These are phyloP conservation scores for Anthostomella pinea DNA, from an alignment of 2,329 filamentous ascomycete genomes.

Conservation along the genomic window DNA sequence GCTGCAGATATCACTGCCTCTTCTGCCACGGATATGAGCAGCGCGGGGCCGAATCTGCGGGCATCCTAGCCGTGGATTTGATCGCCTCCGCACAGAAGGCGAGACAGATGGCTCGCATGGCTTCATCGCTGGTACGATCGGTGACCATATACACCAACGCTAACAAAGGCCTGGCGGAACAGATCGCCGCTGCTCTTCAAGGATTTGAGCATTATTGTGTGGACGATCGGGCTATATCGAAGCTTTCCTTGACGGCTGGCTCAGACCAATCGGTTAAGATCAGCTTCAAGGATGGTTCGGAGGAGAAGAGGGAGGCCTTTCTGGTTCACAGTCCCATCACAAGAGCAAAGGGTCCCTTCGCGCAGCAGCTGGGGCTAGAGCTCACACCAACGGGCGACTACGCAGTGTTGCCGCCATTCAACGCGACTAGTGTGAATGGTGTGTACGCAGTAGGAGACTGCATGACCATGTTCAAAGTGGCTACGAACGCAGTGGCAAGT, in stretches of 20 bases:
- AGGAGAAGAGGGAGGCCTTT: too few relatives aligned
- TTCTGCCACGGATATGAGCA: slow-evolving; percentile 60
- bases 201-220: too few relatives aligned
- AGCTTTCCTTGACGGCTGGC: too few relatives aligned
- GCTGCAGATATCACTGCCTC: slow-evolving; percentile 51
- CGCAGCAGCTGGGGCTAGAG: slow-evolving; percentile 1
- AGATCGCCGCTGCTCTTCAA: too few relatives aligned
- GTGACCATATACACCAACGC: slow-evolving; percentile 8
- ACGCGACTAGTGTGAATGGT: slow-evolving; percentile 2
- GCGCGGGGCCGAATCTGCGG: slow-evolving; percentile 33
- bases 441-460: slow-evolving; percentile 3
- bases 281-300: too few relatives aligned
- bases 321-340: background rate
- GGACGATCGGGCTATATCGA: too few relatives aligned
- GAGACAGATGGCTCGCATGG: background rate
- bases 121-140: background rate
- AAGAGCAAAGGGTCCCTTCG: background rate
- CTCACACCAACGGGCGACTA: background rate
- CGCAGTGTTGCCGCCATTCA: background rate
- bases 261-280: too few relatives aligned
- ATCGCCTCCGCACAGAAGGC: background rate
- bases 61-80: slow-evolving; percentile 4
- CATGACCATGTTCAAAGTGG: slow-evolving; percentile 1
- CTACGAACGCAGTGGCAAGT: slow-evolving; percentile 3
- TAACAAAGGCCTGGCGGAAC: too few relatives aligned